These are phyloP conservation scores for Grifola frondosa DNA, from an alignment of 1,284 basidiomycete species.

Conservation along the genomic window DNA sequence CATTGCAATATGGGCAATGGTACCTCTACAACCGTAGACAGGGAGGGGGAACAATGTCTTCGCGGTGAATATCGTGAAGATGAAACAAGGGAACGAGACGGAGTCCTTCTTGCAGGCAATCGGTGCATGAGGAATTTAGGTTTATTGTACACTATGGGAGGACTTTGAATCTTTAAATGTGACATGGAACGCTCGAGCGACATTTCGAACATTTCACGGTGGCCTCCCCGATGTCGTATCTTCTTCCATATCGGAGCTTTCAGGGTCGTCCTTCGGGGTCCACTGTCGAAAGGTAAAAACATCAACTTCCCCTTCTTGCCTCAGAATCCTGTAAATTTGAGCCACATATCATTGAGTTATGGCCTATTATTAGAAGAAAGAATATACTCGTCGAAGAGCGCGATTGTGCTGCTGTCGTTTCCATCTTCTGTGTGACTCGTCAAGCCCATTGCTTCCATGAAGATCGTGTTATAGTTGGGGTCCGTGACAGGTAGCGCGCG, in stretches of 20 bases:
- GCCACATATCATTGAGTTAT: not conserved
- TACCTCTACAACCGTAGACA: constrained; percentile 44
- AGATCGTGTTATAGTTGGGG: constrained; percentile 31
- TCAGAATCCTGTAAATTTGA: constrained; percentile 25
- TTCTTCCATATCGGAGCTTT: no score
- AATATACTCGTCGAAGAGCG: constrained; percentile 40
- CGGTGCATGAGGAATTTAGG: constrained; percentile 9
- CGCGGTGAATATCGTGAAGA: constrained; percentile 47
- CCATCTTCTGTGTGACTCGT: constrained; percentile 35
- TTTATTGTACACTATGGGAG: no score
- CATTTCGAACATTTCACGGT: no score
- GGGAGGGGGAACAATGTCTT: constrained; percentile 25
- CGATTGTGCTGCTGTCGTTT: constrained; percentile 41
- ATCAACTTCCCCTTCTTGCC: constrained; percentile 48
- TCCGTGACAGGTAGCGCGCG: constrained; percentile 41
- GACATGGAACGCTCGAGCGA: no score
- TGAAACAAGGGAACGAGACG: constrained; percentile 51
- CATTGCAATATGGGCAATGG: constrained; percentile 52
- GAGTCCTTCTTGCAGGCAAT: constrained; percentile 38
- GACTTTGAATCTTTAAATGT: no score
- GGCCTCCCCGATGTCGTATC: no score
- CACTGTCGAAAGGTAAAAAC: constrained; percentile 44
- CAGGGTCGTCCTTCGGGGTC: no score
- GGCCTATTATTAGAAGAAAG: no score
- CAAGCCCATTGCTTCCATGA: constrained; percentile 33